Evolutionary conservation across 148 eudicot genomes (phyloP).

Genomic region (Rhododendron simsii): DNA sequence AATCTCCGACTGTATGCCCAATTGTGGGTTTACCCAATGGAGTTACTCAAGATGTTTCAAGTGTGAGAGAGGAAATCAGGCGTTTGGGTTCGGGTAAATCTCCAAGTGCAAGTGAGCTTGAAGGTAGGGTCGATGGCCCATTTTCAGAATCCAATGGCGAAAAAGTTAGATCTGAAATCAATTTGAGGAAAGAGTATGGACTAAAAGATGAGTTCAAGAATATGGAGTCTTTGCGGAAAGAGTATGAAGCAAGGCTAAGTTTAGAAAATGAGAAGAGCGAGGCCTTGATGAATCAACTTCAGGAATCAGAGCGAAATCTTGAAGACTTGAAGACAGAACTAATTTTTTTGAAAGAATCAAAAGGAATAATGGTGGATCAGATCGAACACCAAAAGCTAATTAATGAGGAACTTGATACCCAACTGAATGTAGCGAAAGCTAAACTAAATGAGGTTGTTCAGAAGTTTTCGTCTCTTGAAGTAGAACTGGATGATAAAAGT

Average conservation of each 20-base stretch:
- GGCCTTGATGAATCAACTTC: conserved; percentile 29
- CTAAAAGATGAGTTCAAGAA: conserved; percentile 21
- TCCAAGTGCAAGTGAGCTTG: conserved; percentile 23
- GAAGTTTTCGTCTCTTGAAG: conserved; percentile 64
- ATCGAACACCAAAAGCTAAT: conserved; percentile 60
- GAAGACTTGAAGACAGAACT: conserved; percentile 39
- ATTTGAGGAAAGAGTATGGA: conserved; percentile 28
- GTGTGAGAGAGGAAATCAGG: background rate
- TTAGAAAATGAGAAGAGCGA: conserved; percentile 26
- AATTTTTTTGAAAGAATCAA: conserved; percentile 37
- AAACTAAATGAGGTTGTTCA: conserved; percentile 49
- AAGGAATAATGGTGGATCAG: conserved; percentile 51
- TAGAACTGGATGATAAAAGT: conserved; percentile 65
- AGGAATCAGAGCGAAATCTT: conserved; percentile 35
- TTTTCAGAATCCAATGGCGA: conserved; percentile 19
- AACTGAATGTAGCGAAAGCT: conserved; percentile 52
- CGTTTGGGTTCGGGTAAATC: background rate
- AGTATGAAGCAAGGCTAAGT: conserved; percentile 22
- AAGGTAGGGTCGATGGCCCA: background rate
- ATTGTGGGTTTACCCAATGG: conserved; percentile 9
- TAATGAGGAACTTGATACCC: conserved; percentile 76
- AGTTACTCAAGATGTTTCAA: background rate
- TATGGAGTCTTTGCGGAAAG: conserved; percentile 21
- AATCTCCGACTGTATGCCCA: conserved; percentile 34
- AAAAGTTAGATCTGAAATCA: conserved; percentile 39